phyloP scores from a whole-genome alignment of 1,284 basidiomycete genomes.

The Heliocybe sulcata region DNA sequence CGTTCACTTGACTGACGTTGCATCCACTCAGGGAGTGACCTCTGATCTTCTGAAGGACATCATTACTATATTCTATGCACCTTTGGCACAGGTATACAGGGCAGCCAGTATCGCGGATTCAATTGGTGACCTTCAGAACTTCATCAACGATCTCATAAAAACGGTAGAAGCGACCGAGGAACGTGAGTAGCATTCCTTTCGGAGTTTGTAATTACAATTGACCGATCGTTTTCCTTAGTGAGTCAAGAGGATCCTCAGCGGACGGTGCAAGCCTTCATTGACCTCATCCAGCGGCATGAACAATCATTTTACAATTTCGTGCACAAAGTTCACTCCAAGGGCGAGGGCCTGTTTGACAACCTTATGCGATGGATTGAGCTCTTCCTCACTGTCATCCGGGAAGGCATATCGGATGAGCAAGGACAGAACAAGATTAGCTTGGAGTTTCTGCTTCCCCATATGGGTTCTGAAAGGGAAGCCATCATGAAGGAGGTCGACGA shows the following conservation, averaged over 20 bases:
- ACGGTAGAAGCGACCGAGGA: constrained; percentile 93
- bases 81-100: constrained; percentile 96
- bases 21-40: constrained; percentile 69
- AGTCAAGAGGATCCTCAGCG: constrained; percentile 77
- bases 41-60: constrained; percentile 97
- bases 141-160: constrained; percentile 92
- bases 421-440: constrained; percentile 54
- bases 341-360: constrained; percentile 87
- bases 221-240: constrained; percentile 37
- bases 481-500: constrained; percentile 83
- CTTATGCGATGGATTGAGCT: constrained; percentile 98
- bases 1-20: background rate
- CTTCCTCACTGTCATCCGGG: constrained; percentile 89
- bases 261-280: constrained; percentile 92
- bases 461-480: constrained; percentile 63
- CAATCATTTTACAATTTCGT: constrained; percentile 96
- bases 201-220: constrained; percentile 5
- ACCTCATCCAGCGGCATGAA: constrained; percentile 91
- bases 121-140: constrained; percentile 86
- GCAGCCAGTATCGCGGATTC: constrained; percentile 97
- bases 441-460: constrained; percentile 82
- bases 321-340: constrained; percentile 98
- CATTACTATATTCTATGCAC: constrained; percentile 98
- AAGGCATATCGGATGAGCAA: constrained; percentile 46
- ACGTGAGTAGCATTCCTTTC: constrained; percentile 31